Evolutionary conservation across 257 asterid genomes (phyloP).

Genomic region (Paulownia fortunei): DNA sequence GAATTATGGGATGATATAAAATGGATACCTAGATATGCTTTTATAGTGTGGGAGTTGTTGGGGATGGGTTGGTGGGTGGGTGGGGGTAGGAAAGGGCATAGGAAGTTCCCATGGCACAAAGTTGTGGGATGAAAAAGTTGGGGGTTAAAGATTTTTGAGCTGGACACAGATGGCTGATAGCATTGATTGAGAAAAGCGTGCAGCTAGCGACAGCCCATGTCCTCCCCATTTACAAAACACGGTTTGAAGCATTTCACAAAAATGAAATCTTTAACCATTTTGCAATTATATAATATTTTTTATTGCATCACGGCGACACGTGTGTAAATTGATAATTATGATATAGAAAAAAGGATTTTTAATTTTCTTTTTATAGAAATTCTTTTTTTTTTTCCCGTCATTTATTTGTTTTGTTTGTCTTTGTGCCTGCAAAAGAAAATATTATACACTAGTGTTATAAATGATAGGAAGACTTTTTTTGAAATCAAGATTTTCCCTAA

Average conservation of each 20-base stretch:
- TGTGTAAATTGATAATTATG: too few species aligned
- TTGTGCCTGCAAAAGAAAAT: too few species aligned
- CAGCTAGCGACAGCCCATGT: not conserved
- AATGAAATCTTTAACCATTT: not conserved
- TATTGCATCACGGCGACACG: too few species aligned
- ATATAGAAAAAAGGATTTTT: too few species aligned
- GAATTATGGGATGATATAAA: not conserved
- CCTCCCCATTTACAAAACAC: not conserved
- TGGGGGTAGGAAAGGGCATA: not conserved
- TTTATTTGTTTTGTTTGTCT: too few species aligned
- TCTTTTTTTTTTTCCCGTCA: too few species aligned
- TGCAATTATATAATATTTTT: not conserved
- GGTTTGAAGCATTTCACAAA: not conserved
- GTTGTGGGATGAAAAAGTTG: not conserved
- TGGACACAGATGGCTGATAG: constrained; percentile 27
- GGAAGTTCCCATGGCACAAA: not conserved
- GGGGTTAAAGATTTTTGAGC: not conserved
- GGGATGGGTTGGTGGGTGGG: not conserved
- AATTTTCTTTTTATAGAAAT: too few species aligned
- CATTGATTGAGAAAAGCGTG: not conserved
- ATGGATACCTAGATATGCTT: not conserved
- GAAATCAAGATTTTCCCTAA: too few species aligned
- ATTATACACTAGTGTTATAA: too few species aligned
- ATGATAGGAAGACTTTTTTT: too few species aligned
- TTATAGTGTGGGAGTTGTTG: not conserved